Percentiles rank a stretch among this genome's conserved stretches.
These are phyloP conservation scores for Kwoniella sp. DNA, from an alignment of 768 basidiomycete species.

Conservation along the genomic window DNA sequence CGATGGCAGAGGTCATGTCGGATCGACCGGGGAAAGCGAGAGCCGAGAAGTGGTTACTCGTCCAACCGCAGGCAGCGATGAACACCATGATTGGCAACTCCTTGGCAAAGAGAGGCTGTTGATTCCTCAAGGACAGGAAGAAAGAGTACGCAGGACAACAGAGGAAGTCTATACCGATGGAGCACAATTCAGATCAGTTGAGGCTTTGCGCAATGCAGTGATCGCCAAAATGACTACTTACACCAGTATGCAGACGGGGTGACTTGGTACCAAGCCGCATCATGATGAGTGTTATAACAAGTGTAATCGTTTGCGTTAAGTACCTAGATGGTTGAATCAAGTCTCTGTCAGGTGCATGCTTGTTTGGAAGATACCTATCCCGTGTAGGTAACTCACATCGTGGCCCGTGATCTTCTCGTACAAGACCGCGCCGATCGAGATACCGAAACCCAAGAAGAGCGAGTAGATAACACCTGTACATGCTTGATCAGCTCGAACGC, in stretches of 20 bases:
- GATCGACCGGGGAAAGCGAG: slow-evolving; percentile 66
- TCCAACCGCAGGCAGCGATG: slow-evolving; percentile 73
- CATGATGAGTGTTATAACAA: slow-evolving; percentile 64
- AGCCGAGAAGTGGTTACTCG: slow-evolving; percentile 70
- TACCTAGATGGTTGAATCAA: too few relatives aligned
- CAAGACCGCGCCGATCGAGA: slow-evolving; percentile 74
- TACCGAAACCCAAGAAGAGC: slow-evolving; percentile 64
- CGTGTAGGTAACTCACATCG: slow-evolving; percentile 25
- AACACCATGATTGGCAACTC: slow-evolving; percentile 59
- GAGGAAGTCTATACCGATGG: slow-evolving; percentile 50
- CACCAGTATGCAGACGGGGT: slow-evolving; percentile 76
- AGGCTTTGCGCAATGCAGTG: not conserved
- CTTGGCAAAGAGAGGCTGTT: slow-evolving; percentile 56
- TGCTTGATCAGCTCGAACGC: not conserved
- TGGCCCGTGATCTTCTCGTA: slow-evolving; percentile 64
- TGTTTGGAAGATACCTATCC: too few relatives aligned
- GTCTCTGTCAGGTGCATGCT: too few relatives aligned
- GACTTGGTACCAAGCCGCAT: slow-evolving; percentile 71
- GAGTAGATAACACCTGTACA: slow-evolving; percentile 64
- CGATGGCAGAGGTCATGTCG: slow-evolving; percentile 78
- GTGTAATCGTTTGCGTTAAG: slow-evolving; percentile 64
- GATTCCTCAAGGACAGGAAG: slow-evolving; percentile 55
- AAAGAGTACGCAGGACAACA: slow-evolving; percentile 57
- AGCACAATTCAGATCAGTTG: not conserved
- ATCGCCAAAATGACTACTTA: slow-evolving; percentile 51